Evolutionary conservation across 2,329 filamentous ascomycete genomes (phyloP).

Genomic region (Calcarisporium arbuscula): DNA sequence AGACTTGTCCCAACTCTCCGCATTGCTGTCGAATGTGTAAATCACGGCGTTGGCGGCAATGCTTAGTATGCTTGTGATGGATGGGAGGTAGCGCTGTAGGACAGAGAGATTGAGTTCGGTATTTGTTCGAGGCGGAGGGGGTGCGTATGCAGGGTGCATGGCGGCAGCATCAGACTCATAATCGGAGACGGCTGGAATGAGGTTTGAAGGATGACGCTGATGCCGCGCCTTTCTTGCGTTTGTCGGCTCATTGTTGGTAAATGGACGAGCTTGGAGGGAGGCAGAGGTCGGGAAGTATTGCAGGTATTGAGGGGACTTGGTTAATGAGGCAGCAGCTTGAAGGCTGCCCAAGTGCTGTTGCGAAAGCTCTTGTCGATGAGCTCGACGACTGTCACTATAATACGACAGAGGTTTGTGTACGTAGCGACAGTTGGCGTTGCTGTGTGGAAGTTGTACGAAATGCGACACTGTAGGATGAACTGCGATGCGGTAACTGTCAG

Average conservation of each 20-base stretch:
- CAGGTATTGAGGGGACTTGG: conserved; percentile 1
- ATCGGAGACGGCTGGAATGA: conserved; percentile 43
- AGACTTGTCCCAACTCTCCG: conserved; percentile 73
- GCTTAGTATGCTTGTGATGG: conserved; percentile 65
- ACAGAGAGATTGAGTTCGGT: conserved; percentile 84
- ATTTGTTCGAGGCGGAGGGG: conserved; percentile 60
- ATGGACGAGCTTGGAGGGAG: background rate
- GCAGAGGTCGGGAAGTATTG: conserved; percentile 1
- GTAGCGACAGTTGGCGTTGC: too few relatives aligned
- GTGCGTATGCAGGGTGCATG: conserved; percentile 30
- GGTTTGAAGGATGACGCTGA: conserved; percentile 33
- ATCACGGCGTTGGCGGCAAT: conserved; percentile 82
- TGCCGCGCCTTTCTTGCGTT: conserved; percentile 33
- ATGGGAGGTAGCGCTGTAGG: conserved; percentile 72
- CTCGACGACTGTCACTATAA: too few relatives aligned
- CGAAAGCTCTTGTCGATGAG: too few relatives aligned
- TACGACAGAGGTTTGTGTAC: too few relatives aligned
- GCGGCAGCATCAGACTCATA: conserved; percentile 60
- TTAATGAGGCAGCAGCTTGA: background rate
- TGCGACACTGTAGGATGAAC: too few relatives aligned
- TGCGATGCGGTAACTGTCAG: too few relatives aligned
- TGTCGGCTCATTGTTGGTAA: conserved; percentile 34
- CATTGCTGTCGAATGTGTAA: conserved; percentile 66
- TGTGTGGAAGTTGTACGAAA: too few relatives aligned
- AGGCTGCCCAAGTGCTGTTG: too few relatives aligned